Base-by-base conservation (phyloP, 2,329 filamentous ascomycete genomes). In the Fusarium siculi region DNA sequence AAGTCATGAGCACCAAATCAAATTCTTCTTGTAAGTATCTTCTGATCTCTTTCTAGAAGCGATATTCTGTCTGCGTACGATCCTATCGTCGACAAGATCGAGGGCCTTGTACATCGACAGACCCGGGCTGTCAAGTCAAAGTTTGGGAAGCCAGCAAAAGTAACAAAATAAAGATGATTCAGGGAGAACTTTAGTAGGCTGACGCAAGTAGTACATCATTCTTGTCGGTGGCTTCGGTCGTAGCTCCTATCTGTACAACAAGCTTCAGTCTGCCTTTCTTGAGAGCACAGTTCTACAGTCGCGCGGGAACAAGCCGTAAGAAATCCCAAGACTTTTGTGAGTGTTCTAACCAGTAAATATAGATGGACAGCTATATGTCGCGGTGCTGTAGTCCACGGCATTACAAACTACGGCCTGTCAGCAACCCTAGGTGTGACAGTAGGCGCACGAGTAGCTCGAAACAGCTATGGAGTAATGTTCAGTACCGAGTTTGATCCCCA, bases 191-290 rank as follows among this genome's bases (percentile, higher is more conserved):
- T 1, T 1, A 11, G 16, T 10, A 16, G 12, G 9, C 28, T 66
- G 8, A 67, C 25, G 14, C 8, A 2, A 1, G 4, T 19, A 84
- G 84, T 81, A 80, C 30, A 58, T 85, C 9, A 75, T 84, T 4
- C 76, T 85, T 0, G 83, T 82, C 0, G 84, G 84, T 0, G 84
- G 83, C 0, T 81, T 85, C 9, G 83, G 84, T 0, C 70, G 79
- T 4, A 81, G 76, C 19, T 37, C 53, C 0, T 83, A 81, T 9
- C 63, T 85, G 1, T 72, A 66, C 16, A 46, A 66, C 5, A 60
- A 62, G 1, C 55, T 85, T 0, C 63, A 67, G 0, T 23, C 37
- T 0, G 7, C 8, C 0, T 30, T 77, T 0, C 25, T 74, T 0
- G 42, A 11, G 12, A 69, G 60, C 2, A 75, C 74, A 1, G 56